Evolutionary conservation across 495 filamentous ascomycete genomes (phyloP).

Genomic region (Podospora pseudoanserina): DNA sequence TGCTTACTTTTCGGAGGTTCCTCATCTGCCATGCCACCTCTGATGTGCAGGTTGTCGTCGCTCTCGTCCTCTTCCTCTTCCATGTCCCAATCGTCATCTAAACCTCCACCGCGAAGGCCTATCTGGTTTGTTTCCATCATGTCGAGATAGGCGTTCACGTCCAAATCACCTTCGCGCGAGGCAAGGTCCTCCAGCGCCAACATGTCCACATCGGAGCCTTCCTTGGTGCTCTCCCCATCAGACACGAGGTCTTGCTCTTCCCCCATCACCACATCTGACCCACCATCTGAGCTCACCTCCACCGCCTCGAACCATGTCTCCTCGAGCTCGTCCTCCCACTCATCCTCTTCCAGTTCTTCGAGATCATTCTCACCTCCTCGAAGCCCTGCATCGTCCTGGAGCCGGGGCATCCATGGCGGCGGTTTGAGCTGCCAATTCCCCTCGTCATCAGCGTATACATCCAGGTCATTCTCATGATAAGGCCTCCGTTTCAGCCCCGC

Average conservation of each 20-base stretch:
- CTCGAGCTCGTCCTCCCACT: not conserved
- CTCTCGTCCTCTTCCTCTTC: not conserved
- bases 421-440: too few species aligned
- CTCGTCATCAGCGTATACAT: too few species aligned
- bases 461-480: too few species aligned
- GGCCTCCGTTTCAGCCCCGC: too few species aligned
- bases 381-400: not conserved
- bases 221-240: not conserved
- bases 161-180: not conserved
- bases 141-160: not conserved
- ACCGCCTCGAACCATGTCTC: not conserved
- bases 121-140: not conserved
- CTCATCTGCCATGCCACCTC: not conserved
- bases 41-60: not conserved
- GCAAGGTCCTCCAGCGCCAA: not conserved
- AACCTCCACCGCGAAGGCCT: not conserved
- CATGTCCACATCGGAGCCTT: not conserved
- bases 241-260: not conserved
- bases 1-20: not conserved
- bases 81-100: not conserved
- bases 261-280: not conserved
- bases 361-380: not conserved
- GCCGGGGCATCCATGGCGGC: too few species aligned
- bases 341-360: not conserved
- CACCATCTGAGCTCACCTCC: not conserved